Conservation (phyloP, 208 protist species). For the Trypanosoma conorhini region DNA sequence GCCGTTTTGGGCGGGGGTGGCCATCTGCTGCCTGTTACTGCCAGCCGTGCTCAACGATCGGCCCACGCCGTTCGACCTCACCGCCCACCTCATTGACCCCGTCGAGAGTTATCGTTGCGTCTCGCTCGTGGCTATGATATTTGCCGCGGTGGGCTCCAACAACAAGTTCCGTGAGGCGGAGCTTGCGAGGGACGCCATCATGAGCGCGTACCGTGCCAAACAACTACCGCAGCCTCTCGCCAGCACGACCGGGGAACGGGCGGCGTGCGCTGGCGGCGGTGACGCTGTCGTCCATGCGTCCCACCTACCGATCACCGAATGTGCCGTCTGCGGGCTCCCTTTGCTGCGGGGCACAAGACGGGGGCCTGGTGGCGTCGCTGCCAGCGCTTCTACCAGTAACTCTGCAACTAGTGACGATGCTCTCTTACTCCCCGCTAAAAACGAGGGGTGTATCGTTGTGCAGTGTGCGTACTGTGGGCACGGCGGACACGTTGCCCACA, state of each 20-base stretch:
- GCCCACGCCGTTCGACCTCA: constrained; percentile 3
- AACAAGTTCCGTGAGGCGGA: constrained; percentile 29
- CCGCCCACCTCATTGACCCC: constrained; percentile 12
- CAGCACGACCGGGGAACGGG: neutral
- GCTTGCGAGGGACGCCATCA: constrained; percentile 14
- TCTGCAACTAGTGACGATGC: constrained; percentile 5
- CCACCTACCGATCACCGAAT: constrained; percentile 48
- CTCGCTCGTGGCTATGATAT: constrained; percentile 18
- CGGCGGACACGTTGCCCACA: constrained; percentile 76
- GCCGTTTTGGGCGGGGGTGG: constrained; percentile 70
- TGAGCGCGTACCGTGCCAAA: neutral
- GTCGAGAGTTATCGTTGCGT: constrained; percentile 25
- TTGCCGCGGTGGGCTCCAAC: constrained; percentile 5
- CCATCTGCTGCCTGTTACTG: constrained; percentile 54
- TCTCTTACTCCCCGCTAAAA: constrained; percentile 4
- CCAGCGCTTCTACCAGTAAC: neutral
- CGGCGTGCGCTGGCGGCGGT: neutral
- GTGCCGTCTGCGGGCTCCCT: constrained; percentile 67
- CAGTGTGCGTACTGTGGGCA: constrained; percentile 77
- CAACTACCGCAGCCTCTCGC: neutral
- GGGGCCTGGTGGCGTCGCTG: neutral
- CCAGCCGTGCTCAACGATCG: constrained; percentile 40
- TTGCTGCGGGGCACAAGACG: constrained; percentile 33
- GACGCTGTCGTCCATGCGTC: neutral
- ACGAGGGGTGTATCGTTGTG: constrained; percentile 60